A percentile compares a stretch with the other conserved stretches of the same genome.
These are phyloP conservation scores for Thymus mandschuricus DNA, from an alignment of 257 asterid genomes.

Conservation along the genomic window DNA sequence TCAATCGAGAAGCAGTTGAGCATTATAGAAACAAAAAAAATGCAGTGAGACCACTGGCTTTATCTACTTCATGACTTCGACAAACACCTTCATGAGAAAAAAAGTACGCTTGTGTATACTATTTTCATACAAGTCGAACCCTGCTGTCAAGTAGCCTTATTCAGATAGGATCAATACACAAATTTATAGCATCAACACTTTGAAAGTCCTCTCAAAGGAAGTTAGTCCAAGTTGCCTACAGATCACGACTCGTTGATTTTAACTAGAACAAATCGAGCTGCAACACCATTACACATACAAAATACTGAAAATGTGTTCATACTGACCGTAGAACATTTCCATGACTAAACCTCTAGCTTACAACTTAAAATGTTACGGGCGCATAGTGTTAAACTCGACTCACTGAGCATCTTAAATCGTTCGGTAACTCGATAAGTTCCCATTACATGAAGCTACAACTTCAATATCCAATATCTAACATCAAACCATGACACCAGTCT, in stretches of 20 bases:
- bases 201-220: conserved; percentile 1
- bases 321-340: too few species aligned
- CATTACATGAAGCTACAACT: background rate
- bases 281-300: background rate
- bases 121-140: too few species aligned
- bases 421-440: background rate
- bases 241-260: background rate
- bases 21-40: conserved; percentile 8
- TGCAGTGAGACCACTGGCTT: background rate
- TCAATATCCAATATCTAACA: conserved; percentile 8
- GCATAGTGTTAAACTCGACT: too few species aligned
- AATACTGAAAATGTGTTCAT: too few species aligned
- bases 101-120: too few species aligned
- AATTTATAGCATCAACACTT: background rate
- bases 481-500: background rate
- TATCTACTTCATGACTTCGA: background rate
- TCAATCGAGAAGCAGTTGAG: background rate
- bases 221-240: background rate
- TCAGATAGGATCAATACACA: background rate
- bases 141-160: background rate
- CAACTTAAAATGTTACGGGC: too few species aligned
- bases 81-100: background rate
- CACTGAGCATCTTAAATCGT: background rate
- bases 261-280: background rate
- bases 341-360: too few species aligned